A percentile compares a stretch with the other conserved stretches of the same genome.
These are phyloP conservation scores for Inosperma sp. DNA, from an alignment of 768 basidiomycete species.

Conservation along the genomic window DNA sequence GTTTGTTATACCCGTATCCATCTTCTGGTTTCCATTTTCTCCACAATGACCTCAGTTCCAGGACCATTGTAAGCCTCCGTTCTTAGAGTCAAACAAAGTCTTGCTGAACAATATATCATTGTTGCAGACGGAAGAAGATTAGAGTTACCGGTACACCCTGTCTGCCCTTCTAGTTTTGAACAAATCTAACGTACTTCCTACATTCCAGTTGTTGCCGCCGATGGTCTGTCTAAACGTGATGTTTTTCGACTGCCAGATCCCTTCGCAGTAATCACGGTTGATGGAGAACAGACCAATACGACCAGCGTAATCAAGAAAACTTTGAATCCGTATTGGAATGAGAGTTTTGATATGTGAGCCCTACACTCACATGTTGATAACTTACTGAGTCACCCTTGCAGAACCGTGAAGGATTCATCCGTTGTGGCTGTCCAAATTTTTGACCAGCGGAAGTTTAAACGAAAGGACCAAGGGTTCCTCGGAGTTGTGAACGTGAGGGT, in stretches of 20 bases:
- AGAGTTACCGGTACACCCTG: slow-evolving; percentile 59
- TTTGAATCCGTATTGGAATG: slow-evolving; percentile 94
- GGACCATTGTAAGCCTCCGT: slow-evolving; percentile 39
- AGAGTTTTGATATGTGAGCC: slow-evolving; percentile 93
- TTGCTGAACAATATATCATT: slow-evolving; percentile 6
- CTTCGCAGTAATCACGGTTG: slow-evolving; percentile 97
- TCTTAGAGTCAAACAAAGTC: slow-evolving; percentile 6
- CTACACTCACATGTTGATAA: too few relatives aligned
- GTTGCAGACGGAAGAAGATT: slow-evolving; percentile 61
- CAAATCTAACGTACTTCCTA: slow-evolving; percentile 7
- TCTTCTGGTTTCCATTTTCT: background rate
- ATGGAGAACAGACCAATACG: slow-evolving; percentile 95
- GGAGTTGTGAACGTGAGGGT: slow-evolving; percentile 96
- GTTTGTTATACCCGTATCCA: background rate
- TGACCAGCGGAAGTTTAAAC: slow-evolving; percentile 98
- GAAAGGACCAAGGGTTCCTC: slow-evolving; percentile 95
- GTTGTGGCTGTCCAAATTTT: slow-evolving; percentile 98
- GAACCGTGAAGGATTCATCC: slow-evolving; percentile 95
- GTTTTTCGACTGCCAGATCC: slow-evolving; percentile 96
- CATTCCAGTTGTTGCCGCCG: slow-evolving; percentile 84
- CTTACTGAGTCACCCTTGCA: too few relatives aligned
- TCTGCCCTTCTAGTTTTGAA: background rate
- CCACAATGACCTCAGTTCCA: slow-evolving; percentile 43
- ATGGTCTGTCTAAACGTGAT: slow-evolving; percentile 89
- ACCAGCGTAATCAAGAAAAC: slow-evolving; percentile 97